phyloP scores from a whole-genome alignment of 176 grass and related monocot genomes.

The Miscanthus lutarioriparius region DNA sequence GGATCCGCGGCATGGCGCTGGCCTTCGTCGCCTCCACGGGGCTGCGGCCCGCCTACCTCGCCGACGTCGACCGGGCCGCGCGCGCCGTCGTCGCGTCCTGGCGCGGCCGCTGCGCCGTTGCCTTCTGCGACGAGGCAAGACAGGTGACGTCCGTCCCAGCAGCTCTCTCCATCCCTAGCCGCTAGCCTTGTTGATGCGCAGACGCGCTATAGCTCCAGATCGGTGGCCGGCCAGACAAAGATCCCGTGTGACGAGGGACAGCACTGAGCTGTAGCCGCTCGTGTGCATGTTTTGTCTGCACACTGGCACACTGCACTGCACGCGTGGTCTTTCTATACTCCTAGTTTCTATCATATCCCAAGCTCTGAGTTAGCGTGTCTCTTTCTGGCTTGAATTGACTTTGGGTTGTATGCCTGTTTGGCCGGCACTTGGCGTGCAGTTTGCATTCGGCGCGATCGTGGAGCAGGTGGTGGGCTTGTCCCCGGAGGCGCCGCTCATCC shows the following conservation, averaged over 20 bases:
- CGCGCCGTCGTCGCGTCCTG: slow-evolving; percentile 51
- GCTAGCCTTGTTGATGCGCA: background rate
- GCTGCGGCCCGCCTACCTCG: slow-evolving; percentile 60
- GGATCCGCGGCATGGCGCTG: slow-evolving; percentile 52
- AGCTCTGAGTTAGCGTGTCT: background rate
- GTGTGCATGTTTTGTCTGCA: background rate
- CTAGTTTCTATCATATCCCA: too few relatives aligned
- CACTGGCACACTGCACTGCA: background rate
- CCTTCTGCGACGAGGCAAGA: slow-evolving; percentile 74
- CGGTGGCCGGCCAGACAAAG: too few relatives aligned
- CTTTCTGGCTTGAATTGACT: background rate
- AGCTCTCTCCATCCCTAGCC: background rate
- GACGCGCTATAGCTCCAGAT: too few relatives aligned
- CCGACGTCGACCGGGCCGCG: slow-evolving; percentile 64
- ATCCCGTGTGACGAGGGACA: background rate
- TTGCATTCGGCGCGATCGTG: slow-evolving; percentile 93
- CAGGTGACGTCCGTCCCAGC: slow-evolving; percentile 44
- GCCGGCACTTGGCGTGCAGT: slow-evolving; percentile 35
- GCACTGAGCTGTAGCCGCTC: background rate
- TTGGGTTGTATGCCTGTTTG: background rate
- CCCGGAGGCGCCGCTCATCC: slow-evolving; percentile 58
- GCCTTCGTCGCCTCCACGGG: slow-evolving; percentile 70
- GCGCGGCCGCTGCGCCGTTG: slow-evolving; percentile 21
- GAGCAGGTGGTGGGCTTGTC: slow-evolving; percentile 87
- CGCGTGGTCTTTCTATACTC: background rate